phyloP scores from a whole-genome alignment of 192 early-diverging fungal species.

The Spinellus fusiger region DNA sequence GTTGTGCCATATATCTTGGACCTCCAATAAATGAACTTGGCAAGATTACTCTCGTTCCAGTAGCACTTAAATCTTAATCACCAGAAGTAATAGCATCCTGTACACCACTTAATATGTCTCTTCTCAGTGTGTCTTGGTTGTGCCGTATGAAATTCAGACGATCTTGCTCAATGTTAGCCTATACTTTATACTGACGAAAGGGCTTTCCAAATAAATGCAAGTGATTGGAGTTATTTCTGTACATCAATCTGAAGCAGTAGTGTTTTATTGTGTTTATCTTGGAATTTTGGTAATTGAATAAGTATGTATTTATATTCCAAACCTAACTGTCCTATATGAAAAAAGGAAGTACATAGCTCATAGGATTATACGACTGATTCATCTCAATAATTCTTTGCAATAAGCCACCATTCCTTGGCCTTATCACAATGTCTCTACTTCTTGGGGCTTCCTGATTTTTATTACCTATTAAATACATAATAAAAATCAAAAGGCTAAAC shows the following conservation, averaged over 20 bases:
- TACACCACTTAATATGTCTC: not conserved
- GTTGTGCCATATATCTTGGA: constrained; percentile 10
- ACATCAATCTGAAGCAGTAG: not conserved
- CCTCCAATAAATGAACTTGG: constrained; percentile 25
- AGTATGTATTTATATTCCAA: not conserved
- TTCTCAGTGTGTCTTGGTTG: not conserved
- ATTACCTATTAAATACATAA: not conserved
- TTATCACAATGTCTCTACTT: no score
- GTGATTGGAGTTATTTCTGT: no score
- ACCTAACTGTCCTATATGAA: no score
- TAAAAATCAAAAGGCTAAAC: not conserved
- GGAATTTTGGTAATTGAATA: no score
- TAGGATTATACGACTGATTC: no score
- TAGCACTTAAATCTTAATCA: not conserved
- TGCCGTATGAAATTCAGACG: not conserved
- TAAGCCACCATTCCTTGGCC: no score
- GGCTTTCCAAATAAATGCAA: not conserved
- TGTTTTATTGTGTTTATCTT: not conserved
- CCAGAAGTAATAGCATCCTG: not conserved
- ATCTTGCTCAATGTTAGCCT: not conserved
- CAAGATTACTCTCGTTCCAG: constrained; percentile 16
- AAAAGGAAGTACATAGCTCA: no score
- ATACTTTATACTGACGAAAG: not conserved
- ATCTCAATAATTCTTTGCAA: no score
- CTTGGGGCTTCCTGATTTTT: not conserved